Evolutionary conservation across 208 protist genomes (phyloP).

Genomic region (Jaenimonas drosophilae): DNA sequence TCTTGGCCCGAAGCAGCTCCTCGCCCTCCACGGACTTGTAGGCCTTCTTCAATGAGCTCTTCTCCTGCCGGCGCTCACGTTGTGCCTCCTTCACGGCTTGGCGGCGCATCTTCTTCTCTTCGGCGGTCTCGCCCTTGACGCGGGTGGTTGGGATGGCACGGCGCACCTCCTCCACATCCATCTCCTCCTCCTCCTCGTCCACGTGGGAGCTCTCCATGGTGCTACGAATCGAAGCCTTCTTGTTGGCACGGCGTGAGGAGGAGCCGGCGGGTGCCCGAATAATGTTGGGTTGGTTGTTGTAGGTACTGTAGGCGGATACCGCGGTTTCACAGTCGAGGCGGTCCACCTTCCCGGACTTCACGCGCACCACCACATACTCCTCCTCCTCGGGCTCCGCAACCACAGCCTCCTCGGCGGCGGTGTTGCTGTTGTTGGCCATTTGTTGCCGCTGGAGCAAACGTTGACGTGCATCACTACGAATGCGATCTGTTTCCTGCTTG

Average conservation of each 20-base stretch:
- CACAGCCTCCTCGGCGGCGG: neutral
- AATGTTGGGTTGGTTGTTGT: conserved; percentile 86
- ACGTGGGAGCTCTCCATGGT: conserved; percentile 10
- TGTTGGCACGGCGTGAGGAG: too few relatives aligned
- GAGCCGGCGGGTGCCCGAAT: conserved; percentile 35
- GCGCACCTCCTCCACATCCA: neutral
- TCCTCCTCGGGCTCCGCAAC: conserved; percentile 19
- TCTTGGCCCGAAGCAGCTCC: conserved; percentile 32
- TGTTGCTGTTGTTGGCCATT: neutral
- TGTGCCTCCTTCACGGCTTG: conserved; percentile 72
- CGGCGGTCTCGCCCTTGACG: conserved; percentile 60
- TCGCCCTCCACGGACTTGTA: conserved; percentile 68
- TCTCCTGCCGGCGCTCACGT: conserved; percentile 61
- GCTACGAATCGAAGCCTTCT: too few relatives aligned
- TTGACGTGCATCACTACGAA: conserved; percentile 39
- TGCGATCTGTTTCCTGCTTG: conserved; percentile 50
- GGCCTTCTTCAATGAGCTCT: conserved; percentile 58
- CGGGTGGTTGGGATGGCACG: conserved; percentile 9
- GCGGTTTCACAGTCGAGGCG: conserved; percentile 80
- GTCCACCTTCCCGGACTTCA: conserved; percentile 19
- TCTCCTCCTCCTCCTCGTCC: conserved; percentile 7
- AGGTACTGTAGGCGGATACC: conserved; percentile 63
- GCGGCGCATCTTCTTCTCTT: conserved; percentile 75
- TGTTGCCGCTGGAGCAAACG: conserved; percentile 15
- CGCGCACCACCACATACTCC: conserved; percentile 26